phyloP scores from a whole-genome alignment of 192 early-diverging fungal genomes.

The Entomortierella chlamydospora region DNA sequence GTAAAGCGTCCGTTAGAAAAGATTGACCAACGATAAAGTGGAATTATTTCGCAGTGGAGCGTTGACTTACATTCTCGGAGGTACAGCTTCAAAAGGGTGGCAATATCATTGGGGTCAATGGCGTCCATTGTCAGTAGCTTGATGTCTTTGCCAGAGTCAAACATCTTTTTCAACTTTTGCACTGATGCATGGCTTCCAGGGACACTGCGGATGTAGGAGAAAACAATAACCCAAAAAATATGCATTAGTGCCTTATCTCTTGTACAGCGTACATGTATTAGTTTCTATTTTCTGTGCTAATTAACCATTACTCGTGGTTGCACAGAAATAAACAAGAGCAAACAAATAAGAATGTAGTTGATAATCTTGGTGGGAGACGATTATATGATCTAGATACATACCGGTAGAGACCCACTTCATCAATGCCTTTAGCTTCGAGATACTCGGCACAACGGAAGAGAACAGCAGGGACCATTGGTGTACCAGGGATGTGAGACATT shows the following conservation, averaged over 20 bases:
- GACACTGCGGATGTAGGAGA: conserved; percentile 36
- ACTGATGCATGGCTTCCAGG: conserved; percentile 64
- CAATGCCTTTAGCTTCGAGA: conserved; percentile 57
- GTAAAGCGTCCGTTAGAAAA: too few species aligned
- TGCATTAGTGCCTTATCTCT: not conserved
- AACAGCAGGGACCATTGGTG: conserved; percentile 52
- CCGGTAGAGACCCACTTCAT: conserved; percentile 69
- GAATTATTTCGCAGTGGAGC: not conserved
- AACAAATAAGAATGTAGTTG: not conserved
- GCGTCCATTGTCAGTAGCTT: conserved; percentile 55
- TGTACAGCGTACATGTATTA: not conserved
- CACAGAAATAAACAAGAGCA: conserved; percentile 10
- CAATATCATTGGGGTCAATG: conserved; percentile 69
- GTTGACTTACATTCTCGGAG: conserved; percentile 67
- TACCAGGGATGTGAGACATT: conserved; percentile 39
- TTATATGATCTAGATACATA: conserved; percentile 32
- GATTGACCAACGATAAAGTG: too few species aligned
- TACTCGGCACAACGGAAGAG: conserved; percentile 56
- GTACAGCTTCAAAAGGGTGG: conserved; percentile 69
- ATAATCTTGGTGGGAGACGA: not conserved
- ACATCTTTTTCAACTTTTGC: conserved; percentile 60
- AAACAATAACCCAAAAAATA: not conserved
- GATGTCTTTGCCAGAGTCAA: conserved; percentile 64
- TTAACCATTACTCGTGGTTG: conserved; percentile 10
- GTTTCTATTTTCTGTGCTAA: not conserved